Evolutionary conservation across 768 basidiomycete genomes (phyloP).

Genomic region (Mycena indigotica): DNA sequence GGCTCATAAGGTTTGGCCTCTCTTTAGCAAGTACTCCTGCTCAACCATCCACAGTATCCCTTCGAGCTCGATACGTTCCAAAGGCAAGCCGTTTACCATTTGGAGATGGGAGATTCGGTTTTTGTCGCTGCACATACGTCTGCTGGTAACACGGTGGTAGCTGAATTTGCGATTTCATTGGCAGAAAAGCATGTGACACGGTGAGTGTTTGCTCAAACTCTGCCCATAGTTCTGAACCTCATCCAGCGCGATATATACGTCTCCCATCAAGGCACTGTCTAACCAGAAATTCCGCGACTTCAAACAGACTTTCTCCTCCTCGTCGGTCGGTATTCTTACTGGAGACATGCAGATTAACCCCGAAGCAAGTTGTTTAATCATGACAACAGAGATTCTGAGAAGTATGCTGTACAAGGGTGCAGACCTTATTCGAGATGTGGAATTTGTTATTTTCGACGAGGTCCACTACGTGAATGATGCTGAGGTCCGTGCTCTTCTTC

Average conservation of each 20-base stretch:
- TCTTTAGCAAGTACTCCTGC: conserved; percentile 1
- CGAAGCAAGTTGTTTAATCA: conserved; percentile 94
- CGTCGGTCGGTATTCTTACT: conserved; percentile 93
- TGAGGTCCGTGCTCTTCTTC: conserved; percentile 61
- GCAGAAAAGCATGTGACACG: conserved; percentile 99
- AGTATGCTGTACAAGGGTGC: conserved; percentile 99
- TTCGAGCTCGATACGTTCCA: conserved; percentile 99
- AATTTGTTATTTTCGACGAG: conserved; percentile 99
- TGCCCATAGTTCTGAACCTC: conserved; percentile 16
- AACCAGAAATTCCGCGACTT: conserved; percentile 99
- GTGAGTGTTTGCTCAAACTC: conserved; percentile 42
- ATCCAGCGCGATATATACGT: conserved; percentile 93
- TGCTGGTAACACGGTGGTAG: conserved; percentile 99
- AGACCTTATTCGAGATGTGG: conserved; percentile 96
- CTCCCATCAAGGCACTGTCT: conserved; percentile 96
- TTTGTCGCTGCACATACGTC: conserved; percentile 99
- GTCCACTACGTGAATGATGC: conserved; percentile 99
- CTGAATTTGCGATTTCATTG: conserved; percentile 96
- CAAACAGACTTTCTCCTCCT: conserved; percentile 90
- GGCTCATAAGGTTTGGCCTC: conserved; percentile 77
- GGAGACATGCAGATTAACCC: conserved; percentile 99
- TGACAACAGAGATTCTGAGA: conserved; percentile 97
- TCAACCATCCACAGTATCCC: conserved; percentile 68
- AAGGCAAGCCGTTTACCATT: conserved; percentile 96
- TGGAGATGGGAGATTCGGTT: conserved; percentile 96